These are phyloP conservation scores for Hyparrhenia diplandra DNA, from an alignment of 176 grass and related monocot genomes.

Conservation along the genomic window DNA sequence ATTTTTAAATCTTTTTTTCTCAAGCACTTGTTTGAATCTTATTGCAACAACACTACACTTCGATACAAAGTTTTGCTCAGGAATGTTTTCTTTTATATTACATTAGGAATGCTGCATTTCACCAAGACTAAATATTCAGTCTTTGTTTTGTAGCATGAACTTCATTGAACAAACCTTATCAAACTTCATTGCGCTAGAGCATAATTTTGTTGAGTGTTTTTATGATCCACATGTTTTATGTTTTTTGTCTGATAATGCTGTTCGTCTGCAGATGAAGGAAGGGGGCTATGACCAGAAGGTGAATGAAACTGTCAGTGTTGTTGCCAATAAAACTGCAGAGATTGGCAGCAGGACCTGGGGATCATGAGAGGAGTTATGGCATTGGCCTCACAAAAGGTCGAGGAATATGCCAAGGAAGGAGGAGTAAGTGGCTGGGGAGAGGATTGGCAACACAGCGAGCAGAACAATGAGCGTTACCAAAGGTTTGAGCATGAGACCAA, in stretches of 20 bases:
- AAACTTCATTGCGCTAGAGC: not conserved
- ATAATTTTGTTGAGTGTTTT: not conserved
- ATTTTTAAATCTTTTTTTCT: not conserved
- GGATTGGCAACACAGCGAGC: conserved; percentile 59
- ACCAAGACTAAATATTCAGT: not conserved
- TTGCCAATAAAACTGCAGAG: conserved; percentile 84
- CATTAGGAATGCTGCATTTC: not conserved
- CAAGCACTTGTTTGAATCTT: not conserved
- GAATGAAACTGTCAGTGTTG: conserved; percentile 91
- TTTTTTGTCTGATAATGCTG: conserved; percentile 2
- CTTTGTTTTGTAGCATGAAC: not conserved
- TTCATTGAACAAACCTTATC: not conserved
- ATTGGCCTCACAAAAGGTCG: conserved; percentile 85
- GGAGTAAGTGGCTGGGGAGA: conserved; percentile 68
- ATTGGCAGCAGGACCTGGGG: conserved; percentile 86
- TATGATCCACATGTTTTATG: not conserved
- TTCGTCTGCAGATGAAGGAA: conserved; percentile 74
- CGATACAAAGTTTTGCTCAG: not conserved
- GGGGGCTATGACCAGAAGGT: conserved; percentile 95
- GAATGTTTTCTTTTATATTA: not conserved
- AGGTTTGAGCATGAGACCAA: conserved; percentile 61
- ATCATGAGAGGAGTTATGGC: conserved; percentile 97
- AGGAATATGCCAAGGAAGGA: conserved; percentile 89
- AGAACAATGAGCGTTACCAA: conserved; percentile 55
- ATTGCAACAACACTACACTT: not conserved